Evolutionary conservation across 148 eudicot species (phyloP).

Genomic region (Gaultheria prostrata): DNA sequence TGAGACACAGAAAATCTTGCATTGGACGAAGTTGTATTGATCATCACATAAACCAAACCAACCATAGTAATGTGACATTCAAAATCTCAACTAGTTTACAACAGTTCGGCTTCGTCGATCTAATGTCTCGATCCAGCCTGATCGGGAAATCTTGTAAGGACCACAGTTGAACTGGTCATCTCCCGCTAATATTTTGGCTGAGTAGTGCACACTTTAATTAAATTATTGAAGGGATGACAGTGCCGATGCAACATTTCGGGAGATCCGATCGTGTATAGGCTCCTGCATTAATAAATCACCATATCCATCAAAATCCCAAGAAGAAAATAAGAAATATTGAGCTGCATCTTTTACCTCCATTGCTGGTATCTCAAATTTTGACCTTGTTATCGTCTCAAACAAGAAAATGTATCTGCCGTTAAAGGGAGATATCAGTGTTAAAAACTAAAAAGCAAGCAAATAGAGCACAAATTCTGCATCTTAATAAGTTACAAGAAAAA

Average conservation of each 20-base stretch:
- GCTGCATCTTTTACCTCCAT: slow-evolving; percentile 38
- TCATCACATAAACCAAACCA: background rate
- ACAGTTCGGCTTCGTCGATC: background rate
- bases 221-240: slow-evolving; percentile 43
- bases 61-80: background rate
- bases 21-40: background rate
- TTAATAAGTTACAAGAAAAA: background rate
- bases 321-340: background rate
- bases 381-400: slow-evolving; percentile 82
- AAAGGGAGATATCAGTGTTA: slow-evolving; percentile 7
- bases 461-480: background rate
- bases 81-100: background rate
- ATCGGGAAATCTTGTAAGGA: background rate
- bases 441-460: background rate
- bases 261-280: slow-evolving; percentile 78
- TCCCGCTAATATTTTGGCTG: background rate
- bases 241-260: slow-evolving; percentile 66
- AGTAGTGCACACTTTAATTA: background rate
- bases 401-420: slow-evolving; percentile 72
- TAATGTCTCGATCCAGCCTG: background rate
- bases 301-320: background rate
- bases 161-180: background rate
- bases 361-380: slow-evolving; percentile 61
- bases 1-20: background rate
- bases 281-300: slow-evolving; percentile 43